Evolutionary conservation across 2,329 filamentous ascomycete genomes (phyloP).

Genomic region (Cercospora janseana): DNA sequence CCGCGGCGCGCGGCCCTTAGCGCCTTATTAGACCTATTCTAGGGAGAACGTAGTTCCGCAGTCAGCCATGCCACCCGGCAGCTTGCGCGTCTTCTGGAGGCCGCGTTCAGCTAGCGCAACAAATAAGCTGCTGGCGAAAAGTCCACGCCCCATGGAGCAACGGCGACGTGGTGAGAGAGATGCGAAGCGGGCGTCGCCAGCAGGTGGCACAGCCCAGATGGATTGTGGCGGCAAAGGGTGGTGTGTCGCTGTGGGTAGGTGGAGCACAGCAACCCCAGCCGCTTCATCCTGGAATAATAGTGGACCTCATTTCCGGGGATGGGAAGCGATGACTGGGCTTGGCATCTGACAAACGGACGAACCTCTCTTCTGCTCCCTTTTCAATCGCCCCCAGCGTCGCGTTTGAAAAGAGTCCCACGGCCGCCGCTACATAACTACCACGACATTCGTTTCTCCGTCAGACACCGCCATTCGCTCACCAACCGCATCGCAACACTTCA

Average conservation of each 20-base stretch:
- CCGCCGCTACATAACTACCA: too few species aligned
- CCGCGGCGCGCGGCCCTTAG: not conserved
- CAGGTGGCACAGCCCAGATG: not conserved
- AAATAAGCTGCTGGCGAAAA: too few species aligned
- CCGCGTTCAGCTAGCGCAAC: not conserved
- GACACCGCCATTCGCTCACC: not conserved
- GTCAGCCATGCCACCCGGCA: not conserved
- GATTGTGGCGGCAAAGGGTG: not conserved
- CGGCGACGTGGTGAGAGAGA: too few species aligned
- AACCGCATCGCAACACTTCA: not conserved
- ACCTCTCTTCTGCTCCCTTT: not conserved
- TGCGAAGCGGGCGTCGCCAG: not conserved
- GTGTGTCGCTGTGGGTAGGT: not conserved
- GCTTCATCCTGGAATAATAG: not conserved
- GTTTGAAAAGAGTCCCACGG: too few species aligned
- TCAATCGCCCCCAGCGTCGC: not conserved
- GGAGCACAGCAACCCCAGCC: not conserved
- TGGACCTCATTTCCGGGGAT: conserved; percentile 5
- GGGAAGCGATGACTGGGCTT: too few species aligned
- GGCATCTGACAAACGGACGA: too few species aligned
- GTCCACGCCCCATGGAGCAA: too few species aligned
- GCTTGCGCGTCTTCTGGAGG: conserved; percentile 4
- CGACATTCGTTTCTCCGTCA: conserved; percentile 1
- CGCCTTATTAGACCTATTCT: not conserved
- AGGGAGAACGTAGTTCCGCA: not conserved